phyloP scores from a whole-genome alignment of 106 monocot genomes.

The Triglochin maritima region DNA sequence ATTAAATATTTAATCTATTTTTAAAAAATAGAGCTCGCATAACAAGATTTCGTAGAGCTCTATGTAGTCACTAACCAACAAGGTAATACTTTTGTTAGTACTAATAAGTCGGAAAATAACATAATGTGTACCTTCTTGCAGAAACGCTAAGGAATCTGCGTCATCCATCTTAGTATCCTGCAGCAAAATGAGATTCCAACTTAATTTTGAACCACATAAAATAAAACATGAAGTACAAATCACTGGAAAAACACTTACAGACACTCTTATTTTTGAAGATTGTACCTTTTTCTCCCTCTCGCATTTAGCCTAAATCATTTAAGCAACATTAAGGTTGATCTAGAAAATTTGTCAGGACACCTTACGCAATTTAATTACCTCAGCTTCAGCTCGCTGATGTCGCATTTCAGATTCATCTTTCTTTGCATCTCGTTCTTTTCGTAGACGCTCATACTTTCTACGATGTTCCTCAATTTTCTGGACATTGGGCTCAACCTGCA shows the following conservation, averaged over 20 bases:
- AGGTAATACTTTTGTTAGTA: neutral
- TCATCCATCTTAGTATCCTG: conserved; percentile 12
- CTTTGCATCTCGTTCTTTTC: conserved; percentile 48
- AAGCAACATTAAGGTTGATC: neutral
- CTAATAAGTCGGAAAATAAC: neutral
- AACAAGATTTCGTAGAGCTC: too few species aligned
- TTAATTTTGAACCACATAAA: neutral
- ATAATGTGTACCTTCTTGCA: conserved; percentile 44
- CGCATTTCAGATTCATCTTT: conserved; percentile 40
- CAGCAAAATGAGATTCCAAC: neutral
- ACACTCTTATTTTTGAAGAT: conserved; percentile 15
- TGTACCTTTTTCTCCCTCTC: conserved; percentile 19
- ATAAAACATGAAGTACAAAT: too few species aligned
- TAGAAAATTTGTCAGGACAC: neutral
- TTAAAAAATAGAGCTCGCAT: too few species aligned
- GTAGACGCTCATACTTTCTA: conserved; percentile 55
- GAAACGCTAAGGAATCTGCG: conserved; percentile 20
- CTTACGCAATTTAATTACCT: conserved; percentile 22
- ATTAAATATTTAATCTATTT: too few species aligned
- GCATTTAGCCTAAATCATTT: conserved; percentile 4
- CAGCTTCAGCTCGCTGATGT: conserved; percentile 27
- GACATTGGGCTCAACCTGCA: conserved; percentile 78
- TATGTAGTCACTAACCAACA: neutral
- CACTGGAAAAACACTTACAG: conserved; percentile 9
- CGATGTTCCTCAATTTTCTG: conserved; percentile 80